phyloP scores from a whole-genome alignment of 1,139 yeast genomes.

The Nadsonia commutata region DNA sequence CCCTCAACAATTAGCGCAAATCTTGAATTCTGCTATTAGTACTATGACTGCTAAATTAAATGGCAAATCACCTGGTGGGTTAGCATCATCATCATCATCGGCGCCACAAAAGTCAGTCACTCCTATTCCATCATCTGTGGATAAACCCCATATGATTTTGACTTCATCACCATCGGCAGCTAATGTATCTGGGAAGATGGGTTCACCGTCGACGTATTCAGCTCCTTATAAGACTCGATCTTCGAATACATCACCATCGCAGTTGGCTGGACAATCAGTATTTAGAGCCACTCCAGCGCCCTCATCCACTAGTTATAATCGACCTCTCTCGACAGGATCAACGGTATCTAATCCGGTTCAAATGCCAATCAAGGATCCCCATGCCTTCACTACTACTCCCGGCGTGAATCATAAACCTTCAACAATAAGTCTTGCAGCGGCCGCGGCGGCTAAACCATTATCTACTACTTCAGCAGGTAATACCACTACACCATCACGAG shows the following conservation, averaged over 20 bases:
- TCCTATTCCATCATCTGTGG: not conserved
- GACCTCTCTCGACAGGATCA: not conserved
- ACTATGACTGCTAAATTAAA: constrained; percentile 21
- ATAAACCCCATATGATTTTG: no score
- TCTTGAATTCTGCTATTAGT: constrained; percentile 69
- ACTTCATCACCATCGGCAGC: not conserved
- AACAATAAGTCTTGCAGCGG: not conserved
- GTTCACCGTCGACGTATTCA: not conserved
- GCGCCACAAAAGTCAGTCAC: not conserved
- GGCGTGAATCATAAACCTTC: not conserved
- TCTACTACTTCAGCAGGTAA: not conserved
- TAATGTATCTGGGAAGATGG: not conserved
- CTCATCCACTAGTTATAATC: not conserved
- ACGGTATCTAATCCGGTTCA: not conserved
- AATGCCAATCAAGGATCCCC: not conserved
- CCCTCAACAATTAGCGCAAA: constrained; percentile 73
- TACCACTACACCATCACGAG: not conserved
- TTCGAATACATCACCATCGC: not conserved
- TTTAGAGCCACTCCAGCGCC: not conserved
- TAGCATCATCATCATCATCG: not conserved
- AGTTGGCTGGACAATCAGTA: not conserved
- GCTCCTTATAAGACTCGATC: not conserved
- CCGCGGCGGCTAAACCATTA: not conserved
- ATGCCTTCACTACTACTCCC: not conserved
- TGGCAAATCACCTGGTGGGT: constrained; percentile 2